Conservation (phyloP, 257 asterid genomes). For the Solanum peruvianum region DNA sequence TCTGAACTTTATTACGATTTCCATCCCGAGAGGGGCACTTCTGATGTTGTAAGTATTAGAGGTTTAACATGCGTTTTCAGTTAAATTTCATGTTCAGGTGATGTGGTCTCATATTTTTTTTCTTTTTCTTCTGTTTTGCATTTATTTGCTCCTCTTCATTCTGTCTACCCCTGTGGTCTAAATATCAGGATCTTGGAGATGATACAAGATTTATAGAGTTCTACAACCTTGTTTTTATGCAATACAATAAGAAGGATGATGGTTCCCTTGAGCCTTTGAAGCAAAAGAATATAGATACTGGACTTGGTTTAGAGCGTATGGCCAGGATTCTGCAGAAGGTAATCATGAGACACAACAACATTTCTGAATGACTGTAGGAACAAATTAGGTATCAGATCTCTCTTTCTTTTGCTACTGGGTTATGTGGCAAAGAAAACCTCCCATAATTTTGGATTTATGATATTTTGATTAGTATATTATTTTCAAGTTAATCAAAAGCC, state of each 20-base stretch:
- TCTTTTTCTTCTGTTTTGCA: neutral
- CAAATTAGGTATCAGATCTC: neutral
- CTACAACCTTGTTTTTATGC: conserved; percentile 95
- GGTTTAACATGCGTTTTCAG: neutral
- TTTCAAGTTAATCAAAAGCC: neutral
- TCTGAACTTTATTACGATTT: conserved; percentile 88
- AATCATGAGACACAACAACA: neutral
- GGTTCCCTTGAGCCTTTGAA: conserved; percentile 95
- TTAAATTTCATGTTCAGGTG: neutral
- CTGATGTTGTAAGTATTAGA: conserved; percentile 50
- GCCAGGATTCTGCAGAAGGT: conserved; percentile 93
- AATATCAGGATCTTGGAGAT: conserved; percentile 82
- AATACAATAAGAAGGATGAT: conserved; percentile 79
- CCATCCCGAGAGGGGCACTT: conserved; percentile 69
- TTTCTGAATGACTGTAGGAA: neutral
- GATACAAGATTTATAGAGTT: conserved; percentile 93
- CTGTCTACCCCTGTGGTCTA: neutral
- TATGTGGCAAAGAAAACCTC: neutral
- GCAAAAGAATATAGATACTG: conserved; percentile 92
- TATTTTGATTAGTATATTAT: neutral
- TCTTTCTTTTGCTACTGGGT: neutral
- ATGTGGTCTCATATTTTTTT: neutral
- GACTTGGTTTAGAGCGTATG: conserved; percentile 94
- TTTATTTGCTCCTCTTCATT: neutral
- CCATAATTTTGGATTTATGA: neutral